Evolutionary conservation across 352 stramenopile species (phyloP).

Genomic region (Pythium aphanidermatum): DNA sequence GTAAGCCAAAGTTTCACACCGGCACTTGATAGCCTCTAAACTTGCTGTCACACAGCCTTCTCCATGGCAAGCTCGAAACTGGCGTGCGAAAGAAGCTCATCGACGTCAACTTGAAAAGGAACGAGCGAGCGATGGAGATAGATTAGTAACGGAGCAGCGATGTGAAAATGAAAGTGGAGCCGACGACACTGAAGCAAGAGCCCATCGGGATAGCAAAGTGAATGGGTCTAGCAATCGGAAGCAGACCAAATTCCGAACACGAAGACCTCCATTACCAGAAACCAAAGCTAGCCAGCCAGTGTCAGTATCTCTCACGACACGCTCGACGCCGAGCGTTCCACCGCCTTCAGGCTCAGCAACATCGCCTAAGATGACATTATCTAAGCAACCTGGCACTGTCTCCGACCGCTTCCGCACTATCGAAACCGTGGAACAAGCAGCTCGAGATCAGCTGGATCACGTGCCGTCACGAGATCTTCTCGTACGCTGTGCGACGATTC

Average conservation of each 20-base stretch:
- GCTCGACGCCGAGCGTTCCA: too few species aligned
- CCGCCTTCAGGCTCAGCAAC: too few species aligned
- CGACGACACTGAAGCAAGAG: too few species aligned
- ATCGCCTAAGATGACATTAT: too few species aligned
- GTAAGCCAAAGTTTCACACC: background rate
- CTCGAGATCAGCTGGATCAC: slow-evolving; percentile 29
- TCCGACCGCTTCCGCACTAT: slow-evolving; percentile 33
- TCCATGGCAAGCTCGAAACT: slow-evolving; percentile 74
- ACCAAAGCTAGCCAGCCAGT: too few species aligned
- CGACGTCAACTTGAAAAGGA: slow-evolving; percentile 3
- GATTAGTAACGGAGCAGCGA: too few species aligned
- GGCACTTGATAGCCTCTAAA: background rate
- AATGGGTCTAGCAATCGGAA: background rate
- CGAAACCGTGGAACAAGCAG: slow-evolving; percentile 57
- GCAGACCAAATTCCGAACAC: slow-evolving; percentile 14
- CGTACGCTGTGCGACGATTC: slow-evolving; percentile 56
- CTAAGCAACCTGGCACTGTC: too few species aligned
- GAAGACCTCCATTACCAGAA: too few species aligned
- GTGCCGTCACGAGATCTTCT: slow-evolving; percentile 76
- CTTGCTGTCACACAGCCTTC: slow-evolving; percentile 30
- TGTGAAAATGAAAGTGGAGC: too few species aligned
- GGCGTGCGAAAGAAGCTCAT: slow-evolving; percentile 27
- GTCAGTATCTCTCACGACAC: too few species aligned
- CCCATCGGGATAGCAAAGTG: too few species aligned
- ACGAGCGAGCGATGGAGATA: background rate